Percentiles rank a stretch among this genome's conserved stretches.
Evolutionary conservation across 2,329 filamentous ascomycete genomes (phyloP).

Genomic region (Colletotrichum kahawae): DNA sequence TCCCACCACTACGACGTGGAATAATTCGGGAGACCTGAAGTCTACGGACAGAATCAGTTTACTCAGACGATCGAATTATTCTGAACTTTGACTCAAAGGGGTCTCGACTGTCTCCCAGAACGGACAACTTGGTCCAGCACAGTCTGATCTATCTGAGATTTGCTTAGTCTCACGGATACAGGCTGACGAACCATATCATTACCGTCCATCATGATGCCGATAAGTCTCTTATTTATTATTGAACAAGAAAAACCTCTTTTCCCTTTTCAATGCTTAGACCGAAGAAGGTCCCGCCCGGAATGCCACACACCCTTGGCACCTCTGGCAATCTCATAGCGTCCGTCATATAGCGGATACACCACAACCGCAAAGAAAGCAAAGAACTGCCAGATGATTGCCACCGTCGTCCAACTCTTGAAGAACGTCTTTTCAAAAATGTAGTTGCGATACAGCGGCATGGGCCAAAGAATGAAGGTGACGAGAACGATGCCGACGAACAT

Average conservation of each 20-base stretch:
- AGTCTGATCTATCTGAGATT: too few species aligned
- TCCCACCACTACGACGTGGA: not conserved
- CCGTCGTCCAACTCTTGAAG: conserved; percentile 54
- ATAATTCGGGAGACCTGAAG: not conserved
- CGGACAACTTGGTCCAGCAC: too few species aligned
- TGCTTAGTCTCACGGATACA: too few species aligned
- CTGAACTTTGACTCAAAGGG: too few species aligned
- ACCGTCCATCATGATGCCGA: not conserved
- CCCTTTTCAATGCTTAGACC: not conserved
- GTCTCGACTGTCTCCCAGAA: too few species aligned
- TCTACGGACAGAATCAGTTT: not conserved
- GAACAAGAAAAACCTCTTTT: not conserved
- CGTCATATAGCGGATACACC: not conserved
- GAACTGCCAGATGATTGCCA: conserved; percentile 52
- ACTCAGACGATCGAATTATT: not conserved
- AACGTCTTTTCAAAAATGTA: conserved; percentile 55
- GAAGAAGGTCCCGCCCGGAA: not conserved
- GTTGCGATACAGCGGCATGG: conserved; percentile 58
- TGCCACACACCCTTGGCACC: not conserved
- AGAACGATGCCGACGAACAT: not conserved
- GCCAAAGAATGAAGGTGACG: conserved; percentile 42
- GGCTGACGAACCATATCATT: not conserved
- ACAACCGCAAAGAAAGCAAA: not conserved
- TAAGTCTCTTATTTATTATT: not conserved
- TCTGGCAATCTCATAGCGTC: not conserved